These are phyloP conservation scores for Arthrobotrys sphaeroides DNA, from an alignment of 2,329 filamentous ascomycete genomes.

Conservation along the genomic window DNA sequence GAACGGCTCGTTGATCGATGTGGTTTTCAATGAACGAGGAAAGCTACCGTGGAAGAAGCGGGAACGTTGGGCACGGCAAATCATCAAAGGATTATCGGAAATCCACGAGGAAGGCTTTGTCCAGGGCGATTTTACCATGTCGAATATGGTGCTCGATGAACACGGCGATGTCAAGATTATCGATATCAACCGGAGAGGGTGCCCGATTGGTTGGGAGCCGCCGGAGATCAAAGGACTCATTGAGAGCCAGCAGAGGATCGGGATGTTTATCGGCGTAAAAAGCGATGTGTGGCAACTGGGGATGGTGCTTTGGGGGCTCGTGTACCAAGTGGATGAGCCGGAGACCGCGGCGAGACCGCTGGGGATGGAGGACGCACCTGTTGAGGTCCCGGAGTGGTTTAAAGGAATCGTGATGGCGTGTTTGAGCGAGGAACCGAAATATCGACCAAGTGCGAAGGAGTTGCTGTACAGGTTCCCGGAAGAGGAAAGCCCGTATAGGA, in stretches of 20 bases:
- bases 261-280: slow-evolving; percentile 98
- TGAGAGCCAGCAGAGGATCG: slow-evolving; percentile 85
- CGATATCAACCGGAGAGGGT: slow-evolving; percentile 97
- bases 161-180: slow-evolving; percentile 92
- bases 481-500: slow-evolving; percentile 20
- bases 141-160: slow-evolving; percentile 92
- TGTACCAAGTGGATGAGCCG: slow-evolving; percentile 87
- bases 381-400: slow-evolving; percentile 80
- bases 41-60: slow-evolving; percentile 74
- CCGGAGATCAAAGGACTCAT: slow-evolving; percentile 88
- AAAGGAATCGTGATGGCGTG: slow-evolving; percentile 78
- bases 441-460: slow-evolving; percentile 76
- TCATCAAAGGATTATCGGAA: slow-evolving; percentile 85
- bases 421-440: slow-evolving; percentile 76
- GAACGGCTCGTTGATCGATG: slow-evolving; percentile 85
- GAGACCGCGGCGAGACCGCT: slow-evolving; percentile 80
- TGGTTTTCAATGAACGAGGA: slow-evolving; percentile 79
- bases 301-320: slow-evolving; percentile 95
- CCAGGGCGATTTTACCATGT: slow-evolving; percentile 95
- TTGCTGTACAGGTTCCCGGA: slow-evolving; percentile 76
- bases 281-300: slow-evolving; percentile 95
- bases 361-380: slow-evolving; percentile 66
- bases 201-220: slow-evolving; percentile 96
- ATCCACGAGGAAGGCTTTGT: slow-evolving; percentile 97
- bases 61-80: slow-evolving; percentile 89